phyloP scores from a whole-genome alignment of 23 red algal genomes.

The Rhodosorus marinus region DNA sequence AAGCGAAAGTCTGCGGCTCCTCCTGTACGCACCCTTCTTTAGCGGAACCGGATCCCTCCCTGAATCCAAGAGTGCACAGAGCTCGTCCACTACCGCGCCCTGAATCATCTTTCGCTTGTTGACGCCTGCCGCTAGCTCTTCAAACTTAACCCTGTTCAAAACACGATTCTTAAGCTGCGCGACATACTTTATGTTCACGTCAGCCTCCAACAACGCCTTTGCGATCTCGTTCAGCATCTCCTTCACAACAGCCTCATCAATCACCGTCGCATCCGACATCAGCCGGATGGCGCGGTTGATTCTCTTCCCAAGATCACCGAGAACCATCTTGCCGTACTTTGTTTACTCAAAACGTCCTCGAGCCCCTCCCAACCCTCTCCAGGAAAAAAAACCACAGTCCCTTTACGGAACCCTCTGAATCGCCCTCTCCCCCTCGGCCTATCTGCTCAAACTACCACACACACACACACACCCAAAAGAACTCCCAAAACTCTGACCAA shows the following conservation, averaged over 20 bases:
- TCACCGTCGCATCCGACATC: slow-evolving; percentile 70
- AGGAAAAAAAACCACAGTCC: no score
- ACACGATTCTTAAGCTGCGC: slow-evolving; percentile 48
- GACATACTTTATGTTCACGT: slow-evolving; percentile 82
- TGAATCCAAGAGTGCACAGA: slow-evolving; percentile 83
- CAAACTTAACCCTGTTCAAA: slow-evolving; percentile 43
- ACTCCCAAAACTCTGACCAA: no score
- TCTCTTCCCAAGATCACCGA: slow-evolving; percentile 59
- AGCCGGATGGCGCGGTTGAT: slow-evolving; percentile 76
- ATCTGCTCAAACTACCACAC: no score
- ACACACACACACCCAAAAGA: no score
- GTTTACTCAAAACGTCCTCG: no score
- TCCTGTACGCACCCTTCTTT: no score
- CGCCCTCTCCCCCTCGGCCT: no score
- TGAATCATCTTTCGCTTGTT: slow-evolving; percentile 92
- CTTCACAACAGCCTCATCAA: slow-evolving; percentile 72
- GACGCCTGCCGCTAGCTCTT: slow-evolving; percentile 75
- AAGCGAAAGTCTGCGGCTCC: no score
- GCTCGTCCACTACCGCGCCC: slow-evolving; percentile 87
- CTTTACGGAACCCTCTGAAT: no score
- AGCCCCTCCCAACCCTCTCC: no score
- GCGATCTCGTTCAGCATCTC: slow-evolving; percentile 76
- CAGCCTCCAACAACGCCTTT: slow-evolving; percentile 76
- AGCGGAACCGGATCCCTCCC: slow-evolving; percentile 33
- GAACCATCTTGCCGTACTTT: slow-evolving; percentile 66